Evolutionary conservation across 1,139 yeast species (phyloP).

Genomic region (Groenewaldozyma sp.): DNA sequence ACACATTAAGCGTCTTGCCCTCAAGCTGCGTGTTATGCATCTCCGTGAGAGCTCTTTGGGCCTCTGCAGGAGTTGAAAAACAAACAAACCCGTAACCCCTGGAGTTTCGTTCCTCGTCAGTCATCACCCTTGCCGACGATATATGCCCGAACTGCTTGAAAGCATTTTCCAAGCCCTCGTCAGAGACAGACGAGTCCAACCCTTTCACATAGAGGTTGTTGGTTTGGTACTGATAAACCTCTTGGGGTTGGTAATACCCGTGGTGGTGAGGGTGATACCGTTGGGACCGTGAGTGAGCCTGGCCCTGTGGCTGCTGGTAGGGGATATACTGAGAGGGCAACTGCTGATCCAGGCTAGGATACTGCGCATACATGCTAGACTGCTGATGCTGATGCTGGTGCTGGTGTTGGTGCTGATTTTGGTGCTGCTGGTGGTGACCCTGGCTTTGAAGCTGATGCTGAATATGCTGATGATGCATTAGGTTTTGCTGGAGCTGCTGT

Average conservation of each 20-base stretch:
- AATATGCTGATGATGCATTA: not conserved
- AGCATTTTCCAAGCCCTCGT: slow-evolving; percentile 70
- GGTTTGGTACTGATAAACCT: slow-evolving; percentile 28
- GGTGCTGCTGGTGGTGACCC: not conserved
- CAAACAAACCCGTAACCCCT: slow-evolving; percentile 95
- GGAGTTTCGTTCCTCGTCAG: slow-evolving; percentile 76
- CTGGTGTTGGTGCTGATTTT: not conserved
- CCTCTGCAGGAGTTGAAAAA: slow-evolving; percentile 85
- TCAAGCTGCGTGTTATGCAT: slow-evolving; percentile 83
- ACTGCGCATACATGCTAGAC: not conserved
- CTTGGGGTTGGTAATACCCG: not conserved
- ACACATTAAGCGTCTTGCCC: slow-evolving; percentile 86
- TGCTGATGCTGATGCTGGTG: not conserved
- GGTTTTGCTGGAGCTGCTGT: not conserved
- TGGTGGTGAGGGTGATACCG: slow-evolving; percentile 4
- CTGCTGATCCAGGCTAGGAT: not conserved
- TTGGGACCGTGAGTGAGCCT: not conserved
- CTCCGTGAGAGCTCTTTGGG: slow-evolving; percentile 83
- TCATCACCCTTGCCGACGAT: slow-evolving; percentile 87
- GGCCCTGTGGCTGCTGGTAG: not conserved
- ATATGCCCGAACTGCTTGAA: slow-evolving; percentile 80
- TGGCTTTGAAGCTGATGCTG: not conserved
- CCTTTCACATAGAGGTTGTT: slow-evolving; percentile 84
- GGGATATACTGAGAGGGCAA: not conserved
- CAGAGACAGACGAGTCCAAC: slow-evolving; percentile 75